Percentiles rank a stretch among this genome's conserved stretches.
Evolutionary conservation across 169 alveolate species (phyloP).

Genomic region (Cryptosporidium felis): DNA sequence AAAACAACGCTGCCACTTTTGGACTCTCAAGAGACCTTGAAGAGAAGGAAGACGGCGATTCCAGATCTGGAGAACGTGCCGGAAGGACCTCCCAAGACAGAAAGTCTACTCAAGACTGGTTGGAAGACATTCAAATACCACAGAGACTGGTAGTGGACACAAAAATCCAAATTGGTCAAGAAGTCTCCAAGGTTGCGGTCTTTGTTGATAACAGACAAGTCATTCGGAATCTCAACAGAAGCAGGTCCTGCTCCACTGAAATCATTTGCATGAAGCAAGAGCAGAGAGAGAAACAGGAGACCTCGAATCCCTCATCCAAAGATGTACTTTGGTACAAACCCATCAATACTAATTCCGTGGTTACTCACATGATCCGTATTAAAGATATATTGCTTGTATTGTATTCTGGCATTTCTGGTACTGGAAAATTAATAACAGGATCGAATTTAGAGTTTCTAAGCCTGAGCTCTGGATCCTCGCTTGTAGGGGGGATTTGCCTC

Average conservation of each 20-base stretch:
- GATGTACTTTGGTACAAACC: constrained; percentile 55
- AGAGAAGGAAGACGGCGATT: too few species aligned
- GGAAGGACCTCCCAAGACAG: background rate
- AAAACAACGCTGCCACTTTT: too few species aligned
- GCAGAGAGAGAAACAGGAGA: background rate
- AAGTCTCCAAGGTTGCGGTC: background rate
- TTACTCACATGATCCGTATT: constrained; percentile 38
- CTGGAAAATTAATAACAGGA: background rate
- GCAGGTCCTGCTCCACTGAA: constrained; percentile 16
- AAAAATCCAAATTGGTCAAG: background rate
- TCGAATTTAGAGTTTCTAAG: constrained; percentile 28
- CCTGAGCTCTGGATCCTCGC: constrained; percentile 9
- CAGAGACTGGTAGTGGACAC: constrained; percentile 24
- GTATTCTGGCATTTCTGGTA: background rate
- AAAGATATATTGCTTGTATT: constrained; percentile 5
- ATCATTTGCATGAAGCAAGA: constrained; percentile 45
- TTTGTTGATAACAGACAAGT: constrained; percentile 53
- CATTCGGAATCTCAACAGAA: constrained; percentile 20
- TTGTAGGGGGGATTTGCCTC: constrained; percentile 6
- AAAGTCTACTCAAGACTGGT: background rate
- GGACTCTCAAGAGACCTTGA: too few species aligned
- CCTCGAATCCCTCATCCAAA: background rate
- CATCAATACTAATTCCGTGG: background rate
- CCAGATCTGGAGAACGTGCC: too few species aligned
- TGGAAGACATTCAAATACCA: background rate